Evolutionary conservation across 2,329 filamentous ascomycete genomes (phyloP), one percentile per base, ranked within the genome.

Genomic region (Xylaria sp.): DNA sequence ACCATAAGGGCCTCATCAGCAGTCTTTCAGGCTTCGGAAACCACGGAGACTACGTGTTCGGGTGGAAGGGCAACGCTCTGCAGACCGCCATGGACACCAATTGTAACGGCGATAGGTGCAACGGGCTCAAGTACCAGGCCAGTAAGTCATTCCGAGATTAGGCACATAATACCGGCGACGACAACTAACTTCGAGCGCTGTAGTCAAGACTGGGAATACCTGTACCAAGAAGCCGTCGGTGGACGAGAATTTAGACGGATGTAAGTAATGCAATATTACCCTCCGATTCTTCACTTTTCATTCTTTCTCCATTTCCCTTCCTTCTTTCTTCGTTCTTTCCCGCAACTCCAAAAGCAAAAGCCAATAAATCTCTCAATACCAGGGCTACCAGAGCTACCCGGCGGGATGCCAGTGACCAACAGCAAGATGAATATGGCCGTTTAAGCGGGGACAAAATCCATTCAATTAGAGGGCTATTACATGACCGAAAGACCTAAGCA

Each of bases 41-140:
- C 46, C 78, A 80, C 43, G 78, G 78, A 3, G 65, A 67, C 20
- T 67, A 67, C 28, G 46, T 67, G 13, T 80, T 80, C 62, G 78
- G 78, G 3, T 79, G 78, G 78, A 78, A 79, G 55, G 78, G 77
- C 36, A 75, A 80, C 55, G 69, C 78, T 5, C 72, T 80, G 43
- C 79, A 81, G 67, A 78, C 61, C 36, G 75, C 74, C 18, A 76
- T 76, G 74, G 73, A 72, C 31, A 72, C 67, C 48, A 70, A 72
- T 33, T 81, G 72, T 36, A 67, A 67, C 13, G 65, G 65, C 1
- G 43, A 69, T 63, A 59, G 56, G 7, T 75, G 73, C 33, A 60
- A 63, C 7, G 71, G 65, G 60, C 62, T 76, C 13, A 31, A 20
- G 54, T 73, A 73, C n/a, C 74, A 74, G 57, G 57, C 69, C 6